These are phyloP conservation scores for Oligophagozyma castellii DNA, from an alignment of 1,139 yeast genomes.

Conservation along the genomic window DNA sequence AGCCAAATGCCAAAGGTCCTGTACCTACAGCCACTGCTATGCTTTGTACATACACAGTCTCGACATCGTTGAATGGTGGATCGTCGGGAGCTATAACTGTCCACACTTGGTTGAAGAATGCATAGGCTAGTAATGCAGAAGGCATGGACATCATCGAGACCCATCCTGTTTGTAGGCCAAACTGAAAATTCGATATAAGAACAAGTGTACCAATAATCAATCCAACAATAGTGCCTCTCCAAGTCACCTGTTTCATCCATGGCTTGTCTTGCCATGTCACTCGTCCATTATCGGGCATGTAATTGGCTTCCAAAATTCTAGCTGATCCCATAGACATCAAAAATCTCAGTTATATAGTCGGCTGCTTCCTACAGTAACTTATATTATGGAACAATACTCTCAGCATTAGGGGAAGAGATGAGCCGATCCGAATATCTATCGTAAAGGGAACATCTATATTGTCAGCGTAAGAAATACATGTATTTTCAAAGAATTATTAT, in stretches of 20 bases:
- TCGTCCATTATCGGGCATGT: constrained; percentile 1
- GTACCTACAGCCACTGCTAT: constrained; percentile 95
- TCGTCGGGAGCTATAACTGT: constrained; percentile 19
- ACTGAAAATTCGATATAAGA: constrained; percentile 79
- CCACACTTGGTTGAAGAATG: constrained; percentile 45
- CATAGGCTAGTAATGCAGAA: constrained; percentile 76
- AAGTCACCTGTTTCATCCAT: constrained; percentile 42
- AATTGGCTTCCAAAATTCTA: too few species aligned
- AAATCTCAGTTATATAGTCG: too few species aligned
- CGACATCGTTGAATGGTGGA: constrained; percentile 68
- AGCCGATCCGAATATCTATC: too few species aligned
- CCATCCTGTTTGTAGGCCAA: constrained; percentile 97
- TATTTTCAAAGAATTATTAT: too few species aligned
- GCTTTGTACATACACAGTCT: constrained; percentile 83
- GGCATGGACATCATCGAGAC: constrained; percentile 99
- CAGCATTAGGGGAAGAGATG: too few species aligned
- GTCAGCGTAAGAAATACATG: too few species aligned
- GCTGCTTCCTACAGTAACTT: too few species aligned
- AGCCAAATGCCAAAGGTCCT: constrained; percentile 89
- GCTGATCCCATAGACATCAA: too few species aligned
- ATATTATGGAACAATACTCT: too few species aligned
- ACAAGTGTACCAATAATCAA: constrained; percentile 68
- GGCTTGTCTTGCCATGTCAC: constrained; percentile 26
- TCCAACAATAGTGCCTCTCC: constrained; percentile 62
- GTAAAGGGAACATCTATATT: too few species aligned